These are phyloP conservation scores for Fraxinus xanthoxyloides DNA, from an alignment of 305 asterid species.

Conservation along the genomic window DNA sequence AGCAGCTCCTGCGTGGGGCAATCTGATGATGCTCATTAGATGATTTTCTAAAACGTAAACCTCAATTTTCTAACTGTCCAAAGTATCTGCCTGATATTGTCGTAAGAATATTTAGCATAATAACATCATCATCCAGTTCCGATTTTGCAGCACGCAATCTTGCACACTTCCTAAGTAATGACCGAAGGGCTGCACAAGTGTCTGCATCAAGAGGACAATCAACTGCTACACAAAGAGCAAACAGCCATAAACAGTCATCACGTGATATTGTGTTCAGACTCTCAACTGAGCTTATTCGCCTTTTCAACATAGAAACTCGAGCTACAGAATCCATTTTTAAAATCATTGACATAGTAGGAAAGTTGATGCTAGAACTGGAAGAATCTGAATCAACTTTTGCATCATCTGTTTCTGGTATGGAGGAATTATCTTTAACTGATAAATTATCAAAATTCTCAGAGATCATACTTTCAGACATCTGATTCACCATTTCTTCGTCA, in stretches of 20 bases:
- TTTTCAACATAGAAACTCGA: conserved; percentile 64
- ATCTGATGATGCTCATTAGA: background rate
- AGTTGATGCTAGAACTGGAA: background rate
- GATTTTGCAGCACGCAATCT: conserved; percentile 67
- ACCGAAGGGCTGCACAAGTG: conserved; percentile 71
- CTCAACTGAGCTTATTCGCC: conserved; percentile 48
- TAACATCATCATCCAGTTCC: conserved; percentile 59
- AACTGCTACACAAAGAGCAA: conserved; percentile 70
- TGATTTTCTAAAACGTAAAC: background rate
- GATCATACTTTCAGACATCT: conserved; percentile 35
- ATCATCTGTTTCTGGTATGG: conserved; percentile 19
- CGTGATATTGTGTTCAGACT: conserved; percentile 33
- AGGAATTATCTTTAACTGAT: conserved; percentile 30
- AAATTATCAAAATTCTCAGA: conserved; percentile 32
- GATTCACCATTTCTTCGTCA: conserved; percentile 27
- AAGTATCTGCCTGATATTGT: conserved; percentile 76
- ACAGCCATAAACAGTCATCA: conserved; percentile 66
- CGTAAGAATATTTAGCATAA: conserved; percentile 66
- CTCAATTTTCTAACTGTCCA: conserved; percentile 68
- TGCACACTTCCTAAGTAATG: conserved; percentile 82
- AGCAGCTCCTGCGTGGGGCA: background rate
- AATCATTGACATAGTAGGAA: conserved; percentile 56
- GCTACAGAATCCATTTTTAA: conserved; percentile 64
- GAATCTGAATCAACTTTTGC: conserved; percentile 19
- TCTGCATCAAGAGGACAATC: conserved; percentile 77